Base-by-base conservation (phyloP, 306 rosid genomes). In the Potentilla sterilis region DNA sequence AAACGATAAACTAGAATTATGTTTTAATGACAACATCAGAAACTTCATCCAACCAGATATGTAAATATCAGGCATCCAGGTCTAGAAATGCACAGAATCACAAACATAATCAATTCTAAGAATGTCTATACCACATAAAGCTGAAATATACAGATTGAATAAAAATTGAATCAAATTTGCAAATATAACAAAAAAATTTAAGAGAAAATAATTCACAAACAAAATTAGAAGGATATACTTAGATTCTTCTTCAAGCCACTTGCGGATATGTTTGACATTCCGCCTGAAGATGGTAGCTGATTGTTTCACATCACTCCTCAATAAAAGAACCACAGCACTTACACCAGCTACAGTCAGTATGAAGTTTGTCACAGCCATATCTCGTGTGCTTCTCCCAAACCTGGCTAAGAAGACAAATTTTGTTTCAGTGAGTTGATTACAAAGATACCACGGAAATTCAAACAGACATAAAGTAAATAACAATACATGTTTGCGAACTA, bases 261-360 rank as follows among this genome's bases (percentile, higher is more conserved):
- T 73, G 52, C 85, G 81, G 38, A 85, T 85, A 34, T 85, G 89
- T 55, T 82, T 85, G 74, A 85, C 85, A 54, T 85, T 85, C 42
- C 22, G 68, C 43, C 68, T 63, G 43, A 63, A 63, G 22, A 63
- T 63, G 43, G 43, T 6, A 35, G 68, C 89, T 5, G 89, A 80
- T 47, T 85, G 84, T 51, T 67, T 83, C 2, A 85, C 89, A 63
- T 85, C 89, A 71, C 86, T 75, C 74, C 89, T 82, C 52, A 85
- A 48, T 19, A 85, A 75, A 35, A 85, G 83, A 52, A 82, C 73
- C 61, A 85, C 89, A 3, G 86, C 89, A 52, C 86, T 75, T 67
- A 85, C 89, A 28, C 89, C 89, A 12, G 89, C 89, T 6, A 85
- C 89, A 2, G 89, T 85, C 28, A 85, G 74, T 67, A 85, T 85